Evolutionary conservation across 2,329 filamentous ascomycete genomes (phyloP).

Genomic region (Fusarium proliferatum): DNA sequence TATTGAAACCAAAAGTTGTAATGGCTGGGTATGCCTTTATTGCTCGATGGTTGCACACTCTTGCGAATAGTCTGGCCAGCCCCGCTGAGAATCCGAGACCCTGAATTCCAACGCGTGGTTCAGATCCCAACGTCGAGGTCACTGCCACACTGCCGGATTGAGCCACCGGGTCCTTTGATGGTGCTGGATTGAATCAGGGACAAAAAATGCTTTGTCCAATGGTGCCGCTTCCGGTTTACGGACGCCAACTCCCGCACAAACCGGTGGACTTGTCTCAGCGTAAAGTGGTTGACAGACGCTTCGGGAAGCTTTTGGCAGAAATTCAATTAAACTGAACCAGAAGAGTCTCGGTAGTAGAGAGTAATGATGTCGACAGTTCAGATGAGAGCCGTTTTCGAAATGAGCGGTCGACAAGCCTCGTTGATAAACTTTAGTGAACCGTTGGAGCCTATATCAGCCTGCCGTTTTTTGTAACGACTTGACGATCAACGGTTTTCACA

Average conservation of each 20-base stretch:
- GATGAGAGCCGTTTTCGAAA: constrained; percentile 10
- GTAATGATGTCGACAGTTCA: constrained; percentile 3
- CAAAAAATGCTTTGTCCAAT: constrained; percentile 41
- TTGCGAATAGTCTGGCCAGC: constrained; percentile 33
- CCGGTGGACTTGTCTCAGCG: constrained; percentile 39
- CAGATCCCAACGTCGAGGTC: constrained; percentile 26
- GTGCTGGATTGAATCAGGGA: constrained; percentile 11
- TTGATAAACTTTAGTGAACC: constrained; percentile 22
- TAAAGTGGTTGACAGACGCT: constrained; percentile 35
- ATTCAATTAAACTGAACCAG: constrained; percentile 25
- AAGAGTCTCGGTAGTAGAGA: constrained; percentile 7
- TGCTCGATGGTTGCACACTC: constrained; percentile 27
- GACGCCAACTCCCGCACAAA: constrained; percentile 18
- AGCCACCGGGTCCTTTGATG: constrained; percentile 33
- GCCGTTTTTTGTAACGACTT: constrained; percentile 13
- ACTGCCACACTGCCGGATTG: constrained; percentile 40
- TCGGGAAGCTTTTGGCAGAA: constrained; percentile 14
- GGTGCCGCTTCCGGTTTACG: constrained; percentile 28
- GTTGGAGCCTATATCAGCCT: constrained; percentile 27
- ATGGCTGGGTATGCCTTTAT: constrained; percentile 44
- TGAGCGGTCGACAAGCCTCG: constrained; percentile 16
- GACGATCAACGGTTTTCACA: constrained; percentile 25
- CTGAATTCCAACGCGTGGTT: constrained; percentile 43
- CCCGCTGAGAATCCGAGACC: constrained; percentile 45
- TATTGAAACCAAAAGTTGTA: constrained; percentile 31